phyloP scores from a whole-genome alignment of 768 basidiomycete genomes.

The Lactarius hatsudake region DNA sequence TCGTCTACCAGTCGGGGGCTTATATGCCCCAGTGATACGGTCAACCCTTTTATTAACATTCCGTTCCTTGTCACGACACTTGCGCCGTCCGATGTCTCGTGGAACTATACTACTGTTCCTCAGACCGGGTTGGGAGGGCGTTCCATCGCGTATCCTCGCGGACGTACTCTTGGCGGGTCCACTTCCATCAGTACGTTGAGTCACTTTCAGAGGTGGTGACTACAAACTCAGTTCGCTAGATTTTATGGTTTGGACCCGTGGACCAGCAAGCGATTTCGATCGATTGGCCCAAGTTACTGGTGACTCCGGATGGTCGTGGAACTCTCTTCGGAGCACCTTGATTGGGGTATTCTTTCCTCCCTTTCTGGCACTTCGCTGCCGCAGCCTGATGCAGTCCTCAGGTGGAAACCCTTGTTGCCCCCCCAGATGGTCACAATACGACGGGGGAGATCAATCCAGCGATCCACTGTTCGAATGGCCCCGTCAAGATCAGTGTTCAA shows the following conservation, averaged over 20 bases:
- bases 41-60: background rate
- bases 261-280: constrained; percentile 27
- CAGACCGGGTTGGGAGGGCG: constrained; percentile 23
- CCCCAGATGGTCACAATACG: constrained; percentile 23
- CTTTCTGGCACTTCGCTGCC: background rate
- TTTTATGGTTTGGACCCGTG: constrained; percentile 22
- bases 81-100: constrained; percentile 19
- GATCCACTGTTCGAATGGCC: constrained; percentile 30
- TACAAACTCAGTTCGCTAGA: constrained; percentile 1
- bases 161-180: constrained; percentile 25
- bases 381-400: background rate
- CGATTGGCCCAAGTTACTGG: constrained; percentile 24
- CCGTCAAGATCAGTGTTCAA: constrained; percentile 28
- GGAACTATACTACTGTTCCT: constrained; percentile 29
- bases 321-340: constrained; percentile 15
- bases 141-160: constrained; percentile 25
- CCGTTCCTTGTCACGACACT: constrained; percentile 5
- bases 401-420: constrained; percentile 1
- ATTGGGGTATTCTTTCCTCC: background rate
- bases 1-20: background rate
- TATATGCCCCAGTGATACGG: background rate
- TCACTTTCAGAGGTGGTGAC: background rate
- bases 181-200: constrained; percentile 25
- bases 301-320: constrained; percentile 29
- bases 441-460: constrained; percentile 27